Evolutionary conservation across 148 eudicot genomes (phyloP), one percentile per base, ranked within the genome.

Genomic region (Polygonum aviculare): DNA sequence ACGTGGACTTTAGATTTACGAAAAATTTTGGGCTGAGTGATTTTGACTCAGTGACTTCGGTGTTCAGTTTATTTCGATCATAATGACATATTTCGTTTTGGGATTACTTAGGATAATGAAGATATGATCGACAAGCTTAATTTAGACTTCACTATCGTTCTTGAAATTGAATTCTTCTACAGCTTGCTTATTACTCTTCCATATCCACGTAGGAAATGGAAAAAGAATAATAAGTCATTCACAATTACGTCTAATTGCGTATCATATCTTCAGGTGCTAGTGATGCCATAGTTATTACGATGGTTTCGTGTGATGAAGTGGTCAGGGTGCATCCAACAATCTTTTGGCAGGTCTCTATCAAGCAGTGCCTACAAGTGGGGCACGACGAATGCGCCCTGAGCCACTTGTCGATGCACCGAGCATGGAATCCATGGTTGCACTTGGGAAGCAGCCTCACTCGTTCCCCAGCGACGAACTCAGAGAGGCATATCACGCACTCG

Each of bases 351-450:
- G 73, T 69, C 44, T 69, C 73, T 7, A 69, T 69, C 73, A 69
- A 38, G 73, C 48, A 69, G 26, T 38, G 26, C 48, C 73, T 15
- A 10, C 73, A 69, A 15, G 73, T 69, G 10, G 73, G 73, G 26
- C 73, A 39, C 1, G 73, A 69, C 11, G 73, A 38, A 22, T 69
- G 48, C 21, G 73, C 38, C 26, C 16, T 9, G 45, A 69, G 48
- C 73, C 73, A 69, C 22, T 74, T 74, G 41, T 84, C 86, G 59
- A 84, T 81, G 33, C 86, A 84, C 18, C 75, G 70, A 33, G 69
- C 75, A 50, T 84, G 86, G 60, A 75, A 84, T 5, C 80, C 54
- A 69, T 84, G 86, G 7, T 71, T 51, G 44, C 86, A 84, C 47
- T 15, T 76, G 12, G 86, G 83, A 76, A 84, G 63, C 3, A 81